Conservation (phyloP, 2,329 filamentous ascomycete genomes). For the Thielaviopsis musarum region DNA sequence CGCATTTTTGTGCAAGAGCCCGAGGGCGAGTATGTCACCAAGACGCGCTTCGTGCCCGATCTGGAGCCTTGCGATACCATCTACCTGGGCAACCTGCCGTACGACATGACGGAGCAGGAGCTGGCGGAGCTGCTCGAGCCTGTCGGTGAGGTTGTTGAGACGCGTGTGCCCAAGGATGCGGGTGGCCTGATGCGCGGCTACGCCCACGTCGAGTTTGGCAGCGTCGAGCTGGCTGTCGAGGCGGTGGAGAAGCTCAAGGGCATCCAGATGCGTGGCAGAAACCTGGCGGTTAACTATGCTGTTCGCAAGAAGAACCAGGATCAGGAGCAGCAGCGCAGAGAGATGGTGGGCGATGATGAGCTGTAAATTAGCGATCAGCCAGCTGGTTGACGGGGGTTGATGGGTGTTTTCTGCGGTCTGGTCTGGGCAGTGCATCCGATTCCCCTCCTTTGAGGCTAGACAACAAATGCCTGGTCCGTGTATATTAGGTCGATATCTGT, state of each 20-base stretch:
- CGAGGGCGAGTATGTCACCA: slow-evolving; percentile 1
- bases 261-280: slow-evolving; percentile 47
- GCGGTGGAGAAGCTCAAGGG: slow-evolving; percentile 39
- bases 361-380: background rate
- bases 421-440: too few relatives aligned
- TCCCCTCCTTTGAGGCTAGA: background rate
- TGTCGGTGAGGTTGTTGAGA: slow-evolving; percentile 52
- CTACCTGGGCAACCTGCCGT: slow-evolving; percentile 75
- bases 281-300: slow-evolving; percentile 49
- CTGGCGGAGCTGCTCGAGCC: slow-evolving; percentile 61
- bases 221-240: slow-evolving; percentile 44
- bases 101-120: slow-evolving; percentile 70
- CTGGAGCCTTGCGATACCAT: slow-evolving; percentile 29
- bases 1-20: slow-evolving; percentile 8
- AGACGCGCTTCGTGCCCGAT: background rate
- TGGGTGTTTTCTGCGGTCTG: too few relatives aligned
- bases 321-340: background rate
- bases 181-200: slow-evolving; percentile 73
- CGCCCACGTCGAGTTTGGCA: slow-evolving; percentile 64
- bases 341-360: background rate
- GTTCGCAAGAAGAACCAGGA: slow-evolving; percentile 4
- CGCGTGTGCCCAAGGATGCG: slow-evolving; percentile 65
- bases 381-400: background rate
- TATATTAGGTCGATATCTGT: background rate
- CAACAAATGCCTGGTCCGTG: background rate